Evolutionary conservation across 345 rosid genomes (phyloP), one percentile per base, ranked within the genome.

Genomic region (Bretschneidera sinensis): DNA sequence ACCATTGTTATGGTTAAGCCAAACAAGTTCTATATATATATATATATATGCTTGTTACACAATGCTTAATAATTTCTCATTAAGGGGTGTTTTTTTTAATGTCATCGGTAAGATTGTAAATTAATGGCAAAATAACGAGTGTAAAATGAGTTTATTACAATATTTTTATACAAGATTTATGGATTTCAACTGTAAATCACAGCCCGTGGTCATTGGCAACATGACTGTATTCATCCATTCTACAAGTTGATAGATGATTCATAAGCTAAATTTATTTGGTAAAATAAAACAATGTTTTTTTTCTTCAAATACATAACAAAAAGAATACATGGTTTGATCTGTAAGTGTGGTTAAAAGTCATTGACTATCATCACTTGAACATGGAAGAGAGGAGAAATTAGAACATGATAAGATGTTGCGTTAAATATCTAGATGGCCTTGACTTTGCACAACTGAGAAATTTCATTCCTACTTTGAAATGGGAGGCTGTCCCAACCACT

Each of bases 401-500:
- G n/a, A 31, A 31, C 35, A 4, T 31, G 10, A 39, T 39, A 14
- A 39, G 45, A 39, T 39, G 45, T 39, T 39, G 45, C 45, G 4
- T 11, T 13, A 39, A 5, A 39, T 9, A 5, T 14, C 45, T 39
- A 14, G 11, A 39, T 14, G 45, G 45, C 9, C 9, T 9, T 31
- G 35, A 31, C 35, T 31, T 31, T 31, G 9, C 35, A 31, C 6
- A 4, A 31, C 35, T 9, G 9, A 31, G 9, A 31, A 31, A 31
- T 19, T 49, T 1, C 8, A 17, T 20, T 20, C 14, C 82, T 85
- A 75, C 63, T 76, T 78, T 16, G 80, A 59, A 50, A 75, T 64
- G 1, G 88, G 81, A 71, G 91, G 91, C 68, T 83, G 66, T 61
- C 79, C 89, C 83, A 92, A 77, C 97, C 98, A 92, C 75, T 83